phyloP scores from a whole-genome alignment of 1,284 basidiomycete genomes.

The Sporisorium sorghi region DNA sequence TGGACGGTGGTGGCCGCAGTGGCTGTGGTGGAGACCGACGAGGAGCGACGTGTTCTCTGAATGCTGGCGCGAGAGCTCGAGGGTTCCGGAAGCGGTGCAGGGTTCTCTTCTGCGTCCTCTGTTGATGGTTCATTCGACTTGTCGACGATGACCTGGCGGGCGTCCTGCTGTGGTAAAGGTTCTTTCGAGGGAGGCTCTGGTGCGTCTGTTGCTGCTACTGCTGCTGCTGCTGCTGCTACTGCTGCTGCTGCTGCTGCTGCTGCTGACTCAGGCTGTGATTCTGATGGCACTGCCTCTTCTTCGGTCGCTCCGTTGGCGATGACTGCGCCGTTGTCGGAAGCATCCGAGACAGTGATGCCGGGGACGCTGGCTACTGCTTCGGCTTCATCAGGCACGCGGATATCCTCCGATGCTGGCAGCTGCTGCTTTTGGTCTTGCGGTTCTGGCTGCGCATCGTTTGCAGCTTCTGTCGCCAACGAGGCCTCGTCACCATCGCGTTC shows the following conservation, averaged over 20 bases:
- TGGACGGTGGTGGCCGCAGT: conserved; percentile 50
- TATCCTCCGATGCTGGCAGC: conserved; percentile 22
- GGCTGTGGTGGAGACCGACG: conserved; percentile 45
- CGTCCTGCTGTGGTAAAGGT: conserved; percentile 10
- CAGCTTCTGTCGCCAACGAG: not conserved
- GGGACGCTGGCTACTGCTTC: conserved; percentile 7
- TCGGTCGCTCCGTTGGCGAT: conserved; percentile 2
- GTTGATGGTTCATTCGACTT: conserved; percentile 5
- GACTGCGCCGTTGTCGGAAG: conserved; percentile 1
- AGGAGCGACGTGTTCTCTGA: conserved; percentile 37
- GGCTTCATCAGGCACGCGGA: conserved; percentile 3
- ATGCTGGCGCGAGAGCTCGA: conserved; percentile 42
- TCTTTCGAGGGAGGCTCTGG: conserved; percentile 27
- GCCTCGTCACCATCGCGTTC: not conserved
- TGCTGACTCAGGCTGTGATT: not conserved
- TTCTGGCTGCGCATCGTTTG: not conserved
- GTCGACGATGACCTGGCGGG: conserved; percentile 17
- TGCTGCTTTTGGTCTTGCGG: conserved; percentile 8
- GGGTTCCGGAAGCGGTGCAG: conserved; percentile 13
- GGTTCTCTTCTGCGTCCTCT: not conserved
- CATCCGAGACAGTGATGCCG: conserved; percentile 25
- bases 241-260: not conserved
- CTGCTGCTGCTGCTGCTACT: conserved; percentile 5
- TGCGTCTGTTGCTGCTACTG: not conserved
- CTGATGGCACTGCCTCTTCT: not conserved